phyloP scores from a whole-genome alignment of 805 yeast genomes.

The Metschnikowia hibisci region DNA sequence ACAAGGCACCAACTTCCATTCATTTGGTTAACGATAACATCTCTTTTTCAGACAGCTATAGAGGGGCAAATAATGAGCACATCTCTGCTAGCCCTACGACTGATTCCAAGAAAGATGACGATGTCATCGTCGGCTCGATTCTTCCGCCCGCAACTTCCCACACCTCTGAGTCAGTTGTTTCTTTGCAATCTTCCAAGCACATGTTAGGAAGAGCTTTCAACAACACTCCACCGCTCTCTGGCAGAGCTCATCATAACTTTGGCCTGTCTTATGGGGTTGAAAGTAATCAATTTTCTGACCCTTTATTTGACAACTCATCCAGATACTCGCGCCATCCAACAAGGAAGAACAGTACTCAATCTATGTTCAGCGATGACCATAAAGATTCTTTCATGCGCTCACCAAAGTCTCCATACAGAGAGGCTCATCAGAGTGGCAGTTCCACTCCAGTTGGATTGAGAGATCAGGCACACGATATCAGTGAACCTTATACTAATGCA shows the following conservation, averaged over 20 bases:
- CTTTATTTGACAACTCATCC: constrained; percentile 21
- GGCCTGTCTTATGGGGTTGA: constrained; percentile 6
- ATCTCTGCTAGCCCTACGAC: constrained; percentile 9
- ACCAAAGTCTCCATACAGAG: constrained; percentile 12
- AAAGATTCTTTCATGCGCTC: constrained; percentile 9
- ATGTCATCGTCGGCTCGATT: constrained; percentile 3
- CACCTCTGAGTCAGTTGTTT: constrained; percentile 22
- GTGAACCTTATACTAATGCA: constrained; percentile 26
- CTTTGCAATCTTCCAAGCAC: constrained; percentile 21
- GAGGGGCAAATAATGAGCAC: constrained; percentile 10
- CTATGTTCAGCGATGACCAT: constrained; percentile 13
- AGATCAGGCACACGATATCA: constrained; percentile 18
- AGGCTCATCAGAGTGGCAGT: constrained; percentile 1
- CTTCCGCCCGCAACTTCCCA: constrained; percentile 6
- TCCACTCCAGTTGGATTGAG: constrained; percentile 1
- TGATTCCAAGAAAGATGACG: constrained; percentile 10
- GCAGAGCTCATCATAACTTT: neutral
- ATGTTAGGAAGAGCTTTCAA: constrained; percentile 13
- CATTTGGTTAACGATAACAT: constrained; percentile 14
- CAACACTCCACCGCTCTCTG: constrained; percentile 18
- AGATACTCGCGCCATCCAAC: constrained; percentile 14
- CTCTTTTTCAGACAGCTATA: constrained; percentile 14
- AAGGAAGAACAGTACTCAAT: constrained; percentile 14
- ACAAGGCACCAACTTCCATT: constrained; percentile 12
- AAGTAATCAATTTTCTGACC: constrained; percentile 21